Evolutionary conservation across 495 filamentous ascomycete genomes (phyloP).

Genomic region (Xylona heveae): DNA sequence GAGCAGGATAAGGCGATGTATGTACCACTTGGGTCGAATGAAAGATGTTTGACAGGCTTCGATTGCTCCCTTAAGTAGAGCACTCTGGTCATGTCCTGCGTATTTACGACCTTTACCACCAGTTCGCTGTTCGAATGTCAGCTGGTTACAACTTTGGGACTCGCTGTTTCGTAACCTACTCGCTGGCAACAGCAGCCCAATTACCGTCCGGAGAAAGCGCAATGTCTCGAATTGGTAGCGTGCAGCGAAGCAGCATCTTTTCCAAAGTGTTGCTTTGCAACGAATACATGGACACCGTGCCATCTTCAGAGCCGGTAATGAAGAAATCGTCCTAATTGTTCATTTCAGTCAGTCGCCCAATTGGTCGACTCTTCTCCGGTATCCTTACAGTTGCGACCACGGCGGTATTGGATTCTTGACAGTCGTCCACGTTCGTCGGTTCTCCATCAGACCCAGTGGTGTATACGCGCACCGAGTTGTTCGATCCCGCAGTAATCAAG

Average conservation of each 20-base stretch:
- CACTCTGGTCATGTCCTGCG: constrained; percentile 50
- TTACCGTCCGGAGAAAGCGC: constrained; percentile 61
- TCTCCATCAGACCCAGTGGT: constrained; percentile 78
- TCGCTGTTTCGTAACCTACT: constrained; percentile 23
- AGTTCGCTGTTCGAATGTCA: constrained; percentile 35
- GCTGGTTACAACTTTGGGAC: neutral
- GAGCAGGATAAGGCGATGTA: constrained; percentile 65
- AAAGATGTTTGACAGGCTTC: constrained; percentile 71
- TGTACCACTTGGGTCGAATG: constrained; percentile 66
- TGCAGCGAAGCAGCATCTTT: constrained; percentile 56
- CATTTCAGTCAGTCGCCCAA: constrained; percentile 5
- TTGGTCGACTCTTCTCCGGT: neutral
- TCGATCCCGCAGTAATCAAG: constrained; percentile 69
- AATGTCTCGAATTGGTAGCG: constrained; percentile 69
- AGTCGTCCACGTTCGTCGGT: constrained; percentile 74
- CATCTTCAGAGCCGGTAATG: constrained; percentile 77
- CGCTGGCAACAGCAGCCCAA: constrained; percentile 92
- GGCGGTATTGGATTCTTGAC: constrained; percentile 55
- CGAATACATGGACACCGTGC: constrained; percentile 74
- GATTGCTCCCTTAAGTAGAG: constrained; percentile 59
- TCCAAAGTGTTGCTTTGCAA: constrained; percentile 55
- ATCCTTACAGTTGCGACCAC: constrained; percentile 44
- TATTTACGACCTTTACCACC: constrained; percentile 68
- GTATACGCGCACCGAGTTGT: constrained; percentile 79
- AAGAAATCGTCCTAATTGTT: constrained; percentile 52